Evolutionary conservation across 208 protist genomes (phyloP), one percentile per base, ranked within the genome.

Genomic region (Wallacemonas sp.): DNA sequence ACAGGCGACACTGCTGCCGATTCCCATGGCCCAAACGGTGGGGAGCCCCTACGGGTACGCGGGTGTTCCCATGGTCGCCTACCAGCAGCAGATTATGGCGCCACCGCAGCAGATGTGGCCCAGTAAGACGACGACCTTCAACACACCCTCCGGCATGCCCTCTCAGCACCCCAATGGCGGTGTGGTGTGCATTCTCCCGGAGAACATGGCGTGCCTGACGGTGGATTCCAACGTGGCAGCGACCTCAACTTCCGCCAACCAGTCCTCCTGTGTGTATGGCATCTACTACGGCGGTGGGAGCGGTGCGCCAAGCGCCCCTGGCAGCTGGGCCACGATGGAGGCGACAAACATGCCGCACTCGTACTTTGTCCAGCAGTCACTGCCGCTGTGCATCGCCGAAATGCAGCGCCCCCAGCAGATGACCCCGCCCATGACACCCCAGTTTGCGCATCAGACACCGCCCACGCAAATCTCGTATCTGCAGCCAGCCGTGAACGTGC

Each of bases 1-100:
- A 4, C 52, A 59, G 29, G 14, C 52, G 16, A 59, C 52, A n/a
- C 31, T 59, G 26, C 0, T 59, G 31, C 22, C 52, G 7, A 2
- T 59, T 11, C 31, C 52, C 12, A 3, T 59, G 52, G 16, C 52
- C 4, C 52, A 59, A n/a, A 59, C 52, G 7, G 31, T 59, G 5
- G 52, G 52, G 3, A 29, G 16, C 14, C 16, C 52, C 3, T 59
- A 59, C 22, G 48, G 55, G 23, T 64, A 66, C 38, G 16, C 28
- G n/a, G 14, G 57, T 12, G 46, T 49, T 1, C 38, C 42, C 28
- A 45, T 50, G 29, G n/a, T n/a, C 33, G 3, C 41, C 28, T 57
- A 44, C 7, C 41, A 46, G 32, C 59, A 65, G 20, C 31, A 48
- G n/a, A 41, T 46, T 23, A 67, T 74, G 67, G 31, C 62, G 14